Conservation (phyloP, 2,329 filamentous ascomycete species). For the Aspergillus brunneoviolaceus region DNA sequence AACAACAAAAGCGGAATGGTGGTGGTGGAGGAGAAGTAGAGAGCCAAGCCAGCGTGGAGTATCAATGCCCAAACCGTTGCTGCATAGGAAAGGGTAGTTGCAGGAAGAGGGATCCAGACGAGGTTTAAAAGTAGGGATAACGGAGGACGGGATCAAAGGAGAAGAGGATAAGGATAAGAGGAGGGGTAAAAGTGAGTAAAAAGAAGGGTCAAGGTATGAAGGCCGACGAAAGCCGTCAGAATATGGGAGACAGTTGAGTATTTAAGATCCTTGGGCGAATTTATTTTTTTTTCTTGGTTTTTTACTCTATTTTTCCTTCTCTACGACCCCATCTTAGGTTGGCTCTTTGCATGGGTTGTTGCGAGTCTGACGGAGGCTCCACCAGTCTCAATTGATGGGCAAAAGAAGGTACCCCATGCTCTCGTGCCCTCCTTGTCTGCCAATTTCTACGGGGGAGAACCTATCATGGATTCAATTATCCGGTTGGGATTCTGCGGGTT, state of each 20-base stretch:
- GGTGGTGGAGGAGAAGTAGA: not conserved
- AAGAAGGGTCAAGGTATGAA: not conserved
- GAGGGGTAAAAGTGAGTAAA: not conserved
- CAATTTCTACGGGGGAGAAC: not conserved
- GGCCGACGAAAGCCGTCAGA: not conserved
- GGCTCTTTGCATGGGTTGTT: not conserved
- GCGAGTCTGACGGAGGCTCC: slow-evolving; percentile 7
- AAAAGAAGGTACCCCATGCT: slow-evolving; percentile 11
- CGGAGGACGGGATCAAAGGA: not conserved
- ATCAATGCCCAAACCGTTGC: slow-evolving; percentile 4
- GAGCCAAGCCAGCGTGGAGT: slow-evolving; percentile 8
- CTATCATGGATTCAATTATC: not conserved
- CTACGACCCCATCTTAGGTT: not conserved
- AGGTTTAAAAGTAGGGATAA: no score
- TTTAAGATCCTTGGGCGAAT: slow-evolving; percentile 5
- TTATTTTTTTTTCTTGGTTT: not conserved
- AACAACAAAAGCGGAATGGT: slow-evolving; percentile 15
- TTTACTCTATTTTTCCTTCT: slow-evolving; percentile 8
- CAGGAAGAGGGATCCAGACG: not conserved
- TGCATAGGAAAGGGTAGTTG: not conserved
- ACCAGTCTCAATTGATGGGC: slow-evolving; percentile 4
- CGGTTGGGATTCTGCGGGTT: no score
- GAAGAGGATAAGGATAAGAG: not conserved
- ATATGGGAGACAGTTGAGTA: slow-evolving; percentile 12
- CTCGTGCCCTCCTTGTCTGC: slow-evolving; percentile 6